Base-by-base conservation (phyloP, 306 rosid genomes). In the Potentilla sterilis region DNA sequence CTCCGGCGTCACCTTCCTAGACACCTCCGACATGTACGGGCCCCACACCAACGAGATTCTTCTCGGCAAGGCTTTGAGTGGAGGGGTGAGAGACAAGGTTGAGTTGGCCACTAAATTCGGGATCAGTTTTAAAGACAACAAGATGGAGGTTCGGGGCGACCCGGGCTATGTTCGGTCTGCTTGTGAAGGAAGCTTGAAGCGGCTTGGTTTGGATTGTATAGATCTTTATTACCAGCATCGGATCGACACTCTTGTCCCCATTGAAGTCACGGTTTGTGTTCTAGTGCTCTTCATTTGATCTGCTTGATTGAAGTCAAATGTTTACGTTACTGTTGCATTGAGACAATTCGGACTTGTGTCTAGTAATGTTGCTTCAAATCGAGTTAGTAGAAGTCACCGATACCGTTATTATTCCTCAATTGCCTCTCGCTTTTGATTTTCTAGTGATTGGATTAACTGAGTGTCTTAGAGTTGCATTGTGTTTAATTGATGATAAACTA, bases 191-290 rank as follows among this genome's bases (percentile, higher is more conserved):
- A 93, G 96, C 82, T 79, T 90, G 86, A 84, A 87, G 78, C 84
- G 94, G 8, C 89, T 92, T 9, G 87, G 74, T 2, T 24, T 90
- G 13, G 68, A 85, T 70, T 86, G 48, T 54, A 80, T 93, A 18
- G 93, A 93, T 81, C 98, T 93, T 72, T 93, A 93, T 78, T 93
- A 90, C 79, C 90, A 85, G 67, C 94, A 87, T 66, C 88, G 95
- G 19, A 34, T 87, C 35, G 98, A 93, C 68, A 85, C 81, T 44
- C 86, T 83, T 48, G 49, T 90, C 37, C 95, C 98, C 4, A 82
- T 93, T 61, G 96, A 93, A 89, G 75, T 88, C 89, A 89, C 94
- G 85, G 97, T 87, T 48, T 4, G 75, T 15, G 21, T 24, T 52
- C 63, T 77, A 24, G 14, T 6, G 5, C 40, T 38, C 21, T 16